These are phyloP conservation scores for Colletotrichum echinochloae DNA, from an alignment of 2,329 filamentous ascomycete species.

Conservation along the genomic window DNA sequence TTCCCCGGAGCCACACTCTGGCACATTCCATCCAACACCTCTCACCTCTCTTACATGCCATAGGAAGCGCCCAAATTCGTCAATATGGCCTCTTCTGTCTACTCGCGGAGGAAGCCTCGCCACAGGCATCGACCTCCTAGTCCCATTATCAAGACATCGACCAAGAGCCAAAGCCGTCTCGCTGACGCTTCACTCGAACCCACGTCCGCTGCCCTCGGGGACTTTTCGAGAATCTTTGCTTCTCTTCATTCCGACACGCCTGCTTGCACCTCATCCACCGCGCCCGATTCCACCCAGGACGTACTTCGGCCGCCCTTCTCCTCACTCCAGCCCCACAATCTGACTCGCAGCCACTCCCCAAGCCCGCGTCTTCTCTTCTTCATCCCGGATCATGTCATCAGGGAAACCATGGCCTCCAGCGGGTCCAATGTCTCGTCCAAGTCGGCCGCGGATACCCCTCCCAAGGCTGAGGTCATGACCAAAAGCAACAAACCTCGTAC, in stretches of 20 bases:
- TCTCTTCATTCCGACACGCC: conserved; percentile 2
- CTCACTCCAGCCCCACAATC: not conserved
- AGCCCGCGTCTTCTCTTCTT: conserved; percentile 18
- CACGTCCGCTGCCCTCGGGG: conserved; percentile 6
- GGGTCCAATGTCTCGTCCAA: not conserved
- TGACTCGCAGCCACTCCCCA: not conserved
- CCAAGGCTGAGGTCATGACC: not conserved
- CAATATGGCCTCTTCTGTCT: conserved; percentile 25
- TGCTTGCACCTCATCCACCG: not conserved
- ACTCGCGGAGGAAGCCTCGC: conserved; percentile 23
- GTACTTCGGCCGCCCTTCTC: not conserved
- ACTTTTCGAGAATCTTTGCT: conserved; percentile 32
- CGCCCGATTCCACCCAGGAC: not conserved
- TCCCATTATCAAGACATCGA: not conserved
- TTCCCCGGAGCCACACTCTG: not conserved
- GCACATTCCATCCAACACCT: not conserved
- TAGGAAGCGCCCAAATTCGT: not conserved
- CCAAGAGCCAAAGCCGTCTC: not conserved
- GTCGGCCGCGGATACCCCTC: not conserved
- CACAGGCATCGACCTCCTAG: conserved; percentile 10
- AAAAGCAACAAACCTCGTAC: not conserved
- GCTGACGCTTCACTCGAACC: not conserved
- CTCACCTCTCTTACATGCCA: not conserved
- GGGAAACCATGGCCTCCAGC: conserved; percentile 1
- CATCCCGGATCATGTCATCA: conserved; percentile 15